Conservation (phyloP, 768 basidiomycete genomes). For the Filobasidium wieringae region DNA sequence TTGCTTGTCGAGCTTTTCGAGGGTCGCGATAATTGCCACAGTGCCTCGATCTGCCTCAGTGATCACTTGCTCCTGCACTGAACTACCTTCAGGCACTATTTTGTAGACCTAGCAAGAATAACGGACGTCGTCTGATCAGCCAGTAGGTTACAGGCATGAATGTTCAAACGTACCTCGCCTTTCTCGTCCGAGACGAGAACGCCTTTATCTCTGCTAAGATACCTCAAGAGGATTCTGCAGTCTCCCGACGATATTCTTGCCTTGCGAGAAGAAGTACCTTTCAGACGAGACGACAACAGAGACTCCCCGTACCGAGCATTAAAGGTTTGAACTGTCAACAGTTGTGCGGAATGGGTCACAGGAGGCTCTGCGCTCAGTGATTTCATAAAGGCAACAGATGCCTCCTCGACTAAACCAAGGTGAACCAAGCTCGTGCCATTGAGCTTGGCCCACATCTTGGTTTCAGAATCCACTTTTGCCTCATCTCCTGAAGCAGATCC, state of each 20-base stretch:
- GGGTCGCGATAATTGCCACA: constrained; percentile 62
- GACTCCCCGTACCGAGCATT: constrained; percentile 13
- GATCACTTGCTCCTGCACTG: constrained; percentile 43
- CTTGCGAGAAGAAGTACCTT: constrained; percentile 15
- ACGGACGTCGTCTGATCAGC: no score
- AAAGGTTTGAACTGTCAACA: constrained; percentile 22
- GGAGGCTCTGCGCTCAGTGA: constrained; percentile 22
- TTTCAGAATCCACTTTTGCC: constrained; percentile 22
- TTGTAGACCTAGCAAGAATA: constrained; percentile 57
- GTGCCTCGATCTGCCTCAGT: constrained; percentile 72
- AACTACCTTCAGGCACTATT: constrained; percentile 47
- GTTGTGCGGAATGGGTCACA: constrained; percentile 20
- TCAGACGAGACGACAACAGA: constrained; percentile 17
- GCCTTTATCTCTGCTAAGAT: constrained; percentile 62
- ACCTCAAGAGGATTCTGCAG: constrained; percentile 58
- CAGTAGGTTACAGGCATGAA: background rate
- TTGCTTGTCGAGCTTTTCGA: constrained; percentile 56
- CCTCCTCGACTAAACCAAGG: constrained; percentile 32
- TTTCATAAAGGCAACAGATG: constrained; percentile 21
- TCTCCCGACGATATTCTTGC: constrained; percentile 47
- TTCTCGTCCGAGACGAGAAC: constrained; percentile 48
- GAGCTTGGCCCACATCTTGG: constrained; percentile 26
- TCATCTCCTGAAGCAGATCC: constrained; percentile 13
- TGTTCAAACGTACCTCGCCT: constrained; percentile 46
- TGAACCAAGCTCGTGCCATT: constrained; percentile 25